Percentiles rank a stretch among this genome's conserved stretches.
Evolutionary conservation across 2,329 filamentous ascomycete species (phyloP).

Genomic region (Botrytis elliptica): DNA sequence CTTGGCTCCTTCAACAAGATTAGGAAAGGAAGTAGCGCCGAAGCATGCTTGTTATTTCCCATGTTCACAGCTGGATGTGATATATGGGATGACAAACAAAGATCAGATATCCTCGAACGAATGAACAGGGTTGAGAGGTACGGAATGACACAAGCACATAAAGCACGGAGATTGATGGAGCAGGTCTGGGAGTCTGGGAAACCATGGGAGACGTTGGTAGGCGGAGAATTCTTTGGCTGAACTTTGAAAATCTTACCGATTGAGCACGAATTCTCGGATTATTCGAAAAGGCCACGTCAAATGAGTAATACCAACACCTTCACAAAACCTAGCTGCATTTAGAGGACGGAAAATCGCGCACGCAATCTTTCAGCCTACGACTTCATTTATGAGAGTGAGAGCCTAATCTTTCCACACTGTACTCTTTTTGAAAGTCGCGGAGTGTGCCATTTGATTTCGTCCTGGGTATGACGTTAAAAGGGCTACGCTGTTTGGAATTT

Average conservation of each 20-base stretch:
- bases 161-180: conserved; percentile 65
- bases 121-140: conserved; percentile 67
- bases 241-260: not conserved
- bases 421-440: too few species aligned
- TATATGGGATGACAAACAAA: conserved; percentile 54
- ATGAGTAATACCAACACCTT: too few species aligned
- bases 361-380: not conserved
- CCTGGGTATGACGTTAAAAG: conserved; percentile 39
- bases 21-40: conserved; percentile 64
- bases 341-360: too few species aligned
- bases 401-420: too few species aligned
- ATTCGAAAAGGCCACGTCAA: too few species aligned
- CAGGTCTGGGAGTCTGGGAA: conserved; percentile 65
- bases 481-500: too few species aligned
- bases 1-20: conserved; percentile 62
- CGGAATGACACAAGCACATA: conserved; percentile 71
- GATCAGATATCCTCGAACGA: conserved; percentile 61
- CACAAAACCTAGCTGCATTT: not conserved
- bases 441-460: conserved; percentile 29
- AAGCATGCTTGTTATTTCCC: conserved; percentile 74
- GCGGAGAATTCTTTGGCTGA: conserved; percentile 39
- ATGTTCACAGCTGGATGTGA: conserved; percentile 84
- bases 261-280: not conserved
- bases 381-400: not conserved
- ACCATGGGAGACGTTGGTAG: conserved; percentile 64